These are phyloP conservation scores for Cryptosporidium andersoni DNA, from an alignment of 169 alveolate species.

Conservation along the genomic window DNA sequence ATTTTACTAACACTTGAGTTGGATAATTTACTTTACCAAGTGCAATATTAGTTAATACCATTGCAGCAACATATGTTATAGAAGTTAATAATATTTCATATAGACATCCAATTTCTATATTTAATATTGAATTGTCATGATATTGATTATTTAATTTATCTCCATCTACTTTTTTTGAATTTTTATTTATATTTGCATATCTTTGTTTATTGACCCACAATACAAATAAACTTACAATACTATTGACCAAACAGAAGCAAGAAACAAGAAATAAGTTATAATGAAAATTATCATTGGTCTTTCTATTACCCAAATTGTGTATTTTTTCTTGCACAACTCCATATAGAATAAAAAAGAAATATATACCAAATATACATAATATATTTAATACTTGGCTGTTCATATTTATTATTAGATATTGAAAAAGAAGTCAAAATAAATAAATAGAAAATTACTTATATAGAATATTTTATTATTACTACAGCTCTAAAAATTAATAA, in stretches of 20 bases:
- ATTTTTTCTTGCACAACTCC: conserved; percentile 55
- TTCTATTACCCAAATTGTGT: conserved; percentile 35
- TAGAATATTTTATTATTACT: no score
- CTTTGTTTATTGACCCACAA: conserved; percentile 8
- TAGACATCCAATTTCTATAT: conserved; percentile 18
- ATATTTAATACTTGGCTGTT: conserved; percentile 25
- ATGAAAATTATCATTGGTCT: conserved; percentile 25
- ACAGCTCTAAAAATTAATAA: no score
- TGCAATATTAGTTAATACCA: conserved; percentile 84
- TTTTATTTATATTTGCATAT: neutral
- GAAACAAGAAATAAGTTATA: conserved; percentile 50
- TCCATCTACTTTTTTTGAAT: neutral
- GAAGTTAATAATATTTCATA: conserved; percentile 79
- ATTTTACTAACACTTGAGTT: conserved; percentile 88
- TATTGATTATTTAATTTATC: neutral
- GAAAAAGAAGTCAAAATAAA: no score
- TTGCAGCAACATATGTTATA: conserved; percentile 80
- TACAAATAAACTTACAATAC: conserved; percentile 43
- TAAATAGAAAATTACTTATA: no score
- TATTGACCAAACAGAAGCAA: conserved; percentile 67
- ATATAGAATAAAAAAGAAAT: conserved; percentile 55
- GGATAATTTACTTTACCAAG: conserved; percentile 87
- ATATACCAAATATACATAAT: conserved; percentile 29
- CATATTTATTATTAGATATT: conserved; percentile 4
- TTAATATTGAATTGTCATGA: neutral